Evolutionary conservation across 176 grass and related monocot genomes (phyloP).

Genomic region (Triticum urartu): DNA sequence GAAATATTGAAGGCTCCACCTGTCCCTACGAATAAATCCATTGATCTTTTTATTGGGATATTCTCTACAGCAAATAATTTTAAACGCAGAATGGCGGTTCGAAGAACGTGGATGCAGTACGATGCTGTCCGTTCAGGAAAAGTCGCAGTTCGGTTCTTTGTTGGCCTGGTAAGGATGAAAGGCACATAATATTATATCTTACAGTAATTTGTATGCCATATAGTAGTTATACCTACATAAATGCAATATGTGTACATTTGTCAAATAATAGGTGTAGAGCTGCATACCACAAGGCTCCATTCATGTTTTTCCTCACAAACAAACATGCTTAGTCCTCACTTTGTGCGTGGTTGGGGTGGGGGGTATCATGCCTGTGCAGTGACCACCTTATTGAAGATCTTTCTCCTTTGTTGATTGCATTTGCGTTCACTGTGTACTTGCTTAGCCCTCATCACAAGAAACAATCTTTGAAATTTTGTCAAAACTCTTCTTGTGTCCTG

Average conservation of each 20-base stretch:
- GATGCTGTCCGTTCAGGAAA: slow-evolving; percentile 77
- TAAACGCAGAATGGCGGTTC: slow-evolving; percentile 92
- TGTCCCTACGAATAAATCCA: slow-evolving; percentile 55
- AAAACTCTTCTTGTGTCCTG: neutral
- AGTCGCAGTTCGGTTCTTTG: slow-evolving; percentile 85
- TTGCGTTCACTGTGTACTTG: neutral
- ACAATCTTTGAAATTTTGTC: neutral
- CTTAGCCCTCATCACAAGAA: slow-evolving; percentile 2
- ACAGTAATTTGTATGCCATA: neutral
- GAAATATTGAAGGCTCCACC: slow-evolving; percentile 70
- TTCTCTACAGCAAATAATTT: slow-evolving; percentile 99
- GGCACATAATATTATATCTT: neutral
- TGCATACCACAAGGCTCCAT: neutral
- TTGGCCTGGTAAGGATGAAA: slow-evolving; percentile 85
- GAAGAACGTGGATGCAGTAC: slow-evolving; percentile 99
- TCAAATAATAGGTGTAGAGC: slow-evolving; percentile 14
- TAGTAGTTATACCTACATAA: neutral
- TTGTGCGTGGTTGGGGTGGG: neutral
- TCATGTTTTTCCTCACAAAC: slow-evolving; percentile 20
- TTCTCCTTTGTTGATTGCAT: neutral
- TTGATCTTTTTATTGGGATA: slow-evolving; percentile 84
- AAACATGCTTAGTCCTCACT: neutral
- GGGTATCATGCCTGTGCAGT: neutral
- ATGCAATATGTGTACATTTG: neutral
- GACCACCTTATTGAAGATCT: neutral